phyloP scores from a whole-genome alignment of 345 rosid species.

The Brassica rapa region DNA sequence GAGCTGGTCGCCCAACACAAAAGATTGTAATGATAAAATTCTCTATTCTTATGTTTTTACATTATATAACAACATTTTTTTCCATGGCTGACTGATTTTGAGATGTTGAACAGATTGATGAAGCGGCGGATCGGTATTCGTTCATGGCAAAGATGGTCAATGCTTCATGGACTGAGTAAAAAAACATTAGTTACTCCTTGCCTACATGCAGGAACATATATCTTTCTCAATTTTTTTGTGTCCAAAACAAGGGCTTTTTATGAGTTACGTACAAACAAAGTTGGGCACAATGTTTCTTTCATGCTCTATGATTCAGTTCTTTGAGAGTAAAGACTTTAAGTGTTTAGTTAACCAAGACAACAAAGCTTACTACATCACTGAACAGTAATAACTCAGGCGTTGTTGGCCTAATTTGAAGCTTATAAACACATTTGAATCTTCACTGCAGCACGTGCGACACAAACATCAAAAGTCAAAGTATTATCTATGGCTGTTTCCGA shows the following conservation, averaged over 20 bases:
- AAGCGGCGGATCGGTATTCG: constrained; percentile 75
- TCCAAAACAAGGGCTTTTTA: neutral
- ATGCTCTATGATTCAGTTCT: neutral
- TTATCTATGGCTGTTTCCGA: neutral
- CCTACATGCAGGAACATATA: neutral
- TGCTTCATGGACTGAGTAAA: constrained; percentile 69
- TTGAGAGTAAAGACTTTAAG: neutral
- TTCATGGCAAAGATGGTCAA: constrained; percentile 82
- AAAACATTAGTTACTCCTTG: neutral
- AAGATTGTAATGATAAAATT: constrained; percentile 54
- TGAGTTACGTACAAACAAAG: neutral
- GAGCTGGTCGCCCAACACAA: constrained; percentile 88
- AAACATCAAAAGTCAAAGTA: neutral
- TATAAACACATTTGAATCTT: neutral
- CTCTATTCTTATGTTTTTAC: neutral
- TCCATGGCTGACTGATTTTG: neutral
- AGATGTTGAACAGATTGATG: constrained; percentile 64
- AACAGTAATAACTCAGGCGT: neutral
- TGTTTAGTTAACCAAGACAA: neutral
- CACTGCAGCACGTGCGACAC: neutral
- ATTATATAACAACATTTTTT: neutral
- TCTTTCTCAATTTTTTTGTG: neutral
- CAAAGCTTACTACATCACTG: neutral
- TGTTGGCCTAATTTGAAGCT: neutral
- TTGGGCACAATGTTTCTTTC: neutral